A percentile compares a stretch with the other conserved stretches of the same genome.
phyloP scores from a whole-genome alignment of 352 stramenopile species.

The Phytophthora rubi region DNA sequence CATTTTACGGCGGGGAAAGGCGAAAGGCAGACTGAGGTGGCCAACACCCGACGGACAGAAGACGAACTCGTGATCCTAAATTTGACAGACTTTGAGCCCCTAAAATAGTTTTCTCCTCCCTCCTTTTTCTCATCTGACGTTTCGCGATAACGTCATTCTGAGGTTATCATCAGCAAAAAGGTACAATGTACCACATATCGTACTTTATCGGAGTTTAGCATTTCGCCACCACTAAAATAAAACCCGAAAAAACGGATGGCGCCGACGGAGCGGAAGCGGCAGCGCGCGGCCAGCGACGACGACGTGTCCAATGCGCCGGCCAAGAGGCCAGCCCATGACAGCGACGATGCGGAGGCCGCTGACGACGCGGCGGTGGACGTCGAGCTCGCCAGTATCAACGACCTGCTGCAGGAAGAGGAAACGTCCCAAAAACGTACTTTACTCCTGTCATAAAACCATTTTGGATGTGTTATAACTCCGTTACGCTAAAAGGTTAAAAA shows the following conservation, averaged over 20 bases:
- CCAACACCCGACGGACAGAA: background rate
- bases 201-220: background rate
- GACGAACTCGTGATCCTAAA: background rate
- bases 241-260: slow-evolving; percentile 5
- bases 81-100: background rate
- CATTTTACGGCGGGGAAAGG: background rate
- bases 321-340: slow-evolving; percentile 1
- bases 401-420: slow-evolving; percentile 68
- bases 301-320: background rate
- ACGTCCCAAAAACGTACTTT: slow-evolving; percentile 60
- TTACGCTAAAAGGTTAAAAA: background rate
- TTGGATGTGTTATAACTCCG: background rate
- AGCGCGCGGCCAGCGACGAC: slow-evolving; percentile 8
- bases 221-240: background rate
- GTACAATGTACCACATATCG: background rate
- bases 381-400: slow-evolving; percentile 58
- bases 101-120: background rate
- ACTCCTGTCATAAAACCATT: background rate
- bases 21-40: background rate
- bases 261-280: slow-evolving; percentile 17
- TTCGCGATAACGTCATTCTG: no score
- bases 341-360: background rate
- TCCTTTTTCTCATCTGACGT: background rate
- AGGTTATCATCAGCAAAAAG: no score
- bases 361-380: slow-evolving; percentile 23